Base-by-base conservation (phyloP, 1,139 yeast genomes). In the Blastobotrys serpentis region DNA sequence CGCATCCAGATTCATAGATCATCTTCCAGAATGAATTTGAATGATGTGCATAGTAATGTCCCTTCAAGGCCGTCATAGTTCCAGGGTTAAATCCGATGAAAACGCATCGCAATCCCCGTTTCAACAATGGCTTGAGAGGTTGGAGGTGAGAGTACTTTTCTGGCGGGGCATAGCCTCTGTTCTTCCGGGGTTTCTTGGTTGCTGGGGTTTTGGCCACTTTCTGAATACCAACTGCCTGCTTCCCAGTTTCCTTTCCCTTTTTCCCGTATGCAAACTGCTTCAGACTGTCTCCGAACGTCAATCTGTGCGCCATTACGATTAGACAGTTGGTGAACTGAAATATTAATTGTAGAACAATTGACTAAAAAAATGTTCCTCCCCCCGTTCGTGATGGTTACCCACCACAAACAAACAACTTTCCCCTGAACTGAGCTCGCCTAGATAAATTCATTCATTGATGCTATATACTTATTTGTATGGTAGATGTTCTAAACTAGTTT, bases 1-100 rank as follows among this genome's bases (percentile, higher is more conserved):
- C 72, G 6, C 82, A 55, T 7, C 75, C 70, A 10, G 84, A 74
- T 50, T 78, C 76, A 60, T 77, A 78, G 54, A 86, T 67, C 30
- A 84, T 66, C 54, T 76, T 80, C 92, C 92, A 85, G 61, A 86
- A 85, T 42, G 75, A 64, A 59, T 85, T 85, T 4, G 87, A 74
- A 30, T 70, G 78, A 58, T 85, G 92, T 0, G 94, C 94, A 61
- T 82, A 85, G 60, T 84, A 82, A 60, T 84, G 92, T 42, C 86
- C 89, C 10, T 71, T 67, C 22, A 69, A 58, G 0, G 88, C 79
- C 0, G 92, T 82, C 58, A 75, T 75, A 2, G 81, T 66, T 1
- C 92, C 88, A 0, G 95, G 95, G 57, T 85, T 85, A 68, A 75
- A 84, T 0, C 95, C 95, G 1, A 85, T 74, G 56, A 85, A 84